phyloP scores from a whole-genome alignment of 305 asterid species.

The Solanum hybrid region DNA sequence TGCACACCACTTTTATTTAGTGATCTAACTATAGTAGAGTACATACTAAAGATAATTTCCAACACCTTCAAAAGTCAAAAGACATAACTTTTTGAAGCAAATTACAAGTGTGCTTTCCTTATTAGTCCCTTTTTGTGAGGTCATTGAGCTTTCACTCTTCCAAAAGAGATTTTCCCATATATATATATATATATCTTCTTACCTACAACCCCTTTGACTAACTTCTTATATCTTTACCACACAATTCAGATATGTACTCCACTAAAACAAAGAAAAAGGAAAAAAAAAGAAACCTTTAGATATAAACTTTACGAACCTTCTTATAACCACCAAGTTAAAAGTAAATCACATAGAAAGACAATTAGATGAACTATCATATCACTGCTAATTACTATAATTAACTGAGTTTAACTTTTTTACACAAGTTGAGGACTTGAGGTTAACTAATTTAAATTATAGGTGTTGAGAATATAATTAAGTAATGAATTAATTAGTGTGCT shows the following conservation, averaged over 20 bases:
- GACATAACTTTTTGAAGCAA: too few relatives aligned
- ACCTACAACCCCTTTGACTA: conserved; percentile 2
- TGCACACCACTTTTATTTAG: conserved; percentile 22
- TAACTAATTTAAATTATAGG: too few relatives aligned
- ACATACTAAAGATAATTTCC: too few relatives aligned
- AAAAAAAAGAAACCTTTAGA: background rate
- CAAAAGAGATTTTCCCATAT: background rate
- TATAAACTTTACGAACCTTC: background rate
- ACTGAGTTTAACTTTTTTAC: background rate
- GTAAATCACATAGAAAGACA: background rate
- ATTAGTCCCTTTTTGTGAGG: too few relatives aligned
- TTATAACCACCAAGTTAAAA: background rate
- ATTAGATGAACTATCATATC: background rate
- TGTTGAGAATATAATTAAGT: too few relatives aligned
- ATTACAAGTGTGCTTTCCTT: too few relatives aligned
- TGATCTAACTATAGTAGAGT: background rate
- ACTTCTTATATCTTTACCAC: background rate
- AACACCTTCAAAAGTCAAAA: too few relatives aligned
- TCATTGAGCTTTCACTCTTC: too few relatives aligned
- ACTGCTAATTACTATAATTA: background rate
- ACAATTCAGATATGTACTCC: background rate
- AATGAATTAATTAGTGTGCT: too few relatives aligned
- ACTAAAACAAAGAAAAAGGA: background rate
- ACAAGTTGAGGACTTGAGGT: too few relatives aligned
- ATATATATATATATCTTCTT: background rate